Percentiles rank a stretch among this genome's conserved stretches.
phyloP scores from a whole-genome alignment of 805 yeast genomes.

The Alloascoidea hylecoeti region DNA sequence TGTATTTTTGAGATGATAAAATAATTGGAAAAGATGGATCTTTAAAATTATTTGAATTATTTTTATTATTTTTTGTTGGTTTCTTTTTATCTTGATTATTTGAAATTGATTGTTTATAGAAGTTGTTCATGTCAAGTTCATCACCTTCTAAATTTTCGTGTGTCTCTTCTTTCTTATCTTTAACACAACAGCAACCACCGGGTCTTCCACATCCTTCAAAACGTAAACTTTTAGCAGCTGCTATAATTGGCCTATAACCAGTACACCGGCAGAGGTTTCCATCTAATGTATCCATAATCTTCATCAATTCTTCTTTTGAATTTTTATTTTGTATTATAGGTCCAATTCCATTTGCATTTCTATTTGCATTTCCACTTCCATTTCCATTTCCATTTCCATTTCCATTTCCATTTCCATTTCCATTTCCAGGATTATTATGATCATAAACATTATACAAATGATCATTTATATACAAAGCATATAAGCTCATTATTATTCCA shows the following conservation, averaged over 20 bases:
- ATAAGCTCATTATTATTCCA: slow-evolving; percentile 33
- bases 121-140: too few relatives aligned
- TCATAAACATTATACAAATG: slow-evolving; percentile 23
- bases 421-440: too few relatives aligned
- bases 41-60: slow-evolving; percentile 10
- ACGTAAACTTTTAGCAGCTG: slow-evolving; percentile 19
- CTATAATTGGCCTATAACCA: slow-evolving; percentile 34
- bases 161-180: slow-evolving; percentile 2
- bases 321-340: slow-evolving; percentile 14
- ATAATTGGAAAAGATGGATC: slow-evolving; percentile 28
- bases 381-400: too few relatives aligned
- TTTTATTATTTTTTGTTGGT: slow-evolving; percentile 18
- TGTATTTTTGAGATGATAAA: slow-evolving; percentile 13
- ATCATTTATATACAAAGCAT: too few relatives aligned
- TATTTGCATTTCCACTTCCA: too few relatives aligned
- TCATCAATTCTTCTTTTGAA: slow-evolving; percentile 22
- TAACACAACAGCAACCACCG: slow-evolving; percentile 19
- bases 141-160: too few relatives aligned
- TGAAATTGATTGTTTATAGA: slow-evolving; percentile 2
- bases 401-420: too few relatives aligned
- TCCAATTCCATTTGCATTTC: too few relatives aligned
- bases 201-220: slow-evolving; percentile 17
- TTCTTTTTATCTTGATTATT: slow-evolving; percentile 11
- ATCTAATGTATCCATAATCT: slow-evolving; percentile 29
- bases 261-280: slow-evolving; percentile 35